These are phyloP conservation scores for Apophysomyces variabilis DNA, from an alignment of 371 early-diverging fungal species.

Conservation along the genomic window DNA sequence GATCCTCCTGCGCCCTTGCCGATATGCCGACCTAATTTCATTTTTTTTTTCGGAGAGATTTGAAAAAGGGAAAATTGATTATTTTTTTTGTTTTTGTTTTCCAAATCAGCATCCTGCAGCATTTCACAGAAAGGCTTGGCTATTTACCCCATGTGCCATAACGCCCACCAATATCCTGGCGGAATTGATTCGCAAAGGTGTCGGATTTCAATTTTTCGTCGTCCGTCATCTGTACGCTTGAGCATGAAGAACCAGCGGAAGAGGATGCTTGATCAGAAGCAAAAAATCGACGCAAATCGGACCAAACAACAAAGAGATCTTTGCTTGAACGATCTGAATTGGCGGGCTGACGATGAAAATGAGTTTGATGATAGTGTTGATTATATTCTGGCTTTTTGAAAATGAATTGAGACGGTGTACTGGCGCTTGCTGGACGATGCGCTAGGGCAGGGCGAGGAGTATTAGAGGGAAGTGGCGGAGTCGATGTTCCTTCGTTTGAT, in stretches of 20 bases:
- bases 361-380: constrained; percentile 42
- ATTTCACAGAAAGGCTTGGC: neutral
- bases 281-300: constrained; percentile 33
- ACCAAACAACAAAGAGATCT: constrained; percentile 28
- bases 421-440: constrained; percentile 27
- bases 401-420: constrained; percentile 44
- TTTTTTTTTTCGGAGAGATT: constrained; percentile 3
- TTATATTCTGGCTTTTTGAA: constrained; percentile 47
- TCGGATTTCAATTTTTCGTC: constrained; percentile 8
- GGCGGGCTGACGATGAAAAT: constrained; percentile 34
- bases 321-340: neutral
- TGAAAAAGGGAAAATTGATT: neutral
- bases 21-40: constrained; percentile 58
- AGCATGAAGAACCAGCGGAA: constrained; percentile 18
- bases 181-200: constrained; percentile 36
- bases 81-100: constrained; percentile 4
- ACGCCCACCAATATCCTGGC: constrained; percentile 30
- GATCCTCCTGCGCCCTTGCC: constrained; percentile 82
- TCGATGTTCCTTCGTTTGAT: neutral
- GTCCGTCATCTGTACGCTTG: neutral
- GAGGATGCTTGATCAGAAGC: constrained; percentile 21
- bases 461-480: constrained; percentile 12
- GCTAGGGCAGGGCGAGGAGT: constrained; percentile 20
- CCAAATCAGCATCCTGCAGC: constrained; percentile 3
- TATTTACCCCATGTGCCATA: constrained; percentile 42